Evolutionary conservation across 1,284 basidiomycete species (phyloP).

Genomic region (Apiotrichum akiyoshidainum): DNA sequence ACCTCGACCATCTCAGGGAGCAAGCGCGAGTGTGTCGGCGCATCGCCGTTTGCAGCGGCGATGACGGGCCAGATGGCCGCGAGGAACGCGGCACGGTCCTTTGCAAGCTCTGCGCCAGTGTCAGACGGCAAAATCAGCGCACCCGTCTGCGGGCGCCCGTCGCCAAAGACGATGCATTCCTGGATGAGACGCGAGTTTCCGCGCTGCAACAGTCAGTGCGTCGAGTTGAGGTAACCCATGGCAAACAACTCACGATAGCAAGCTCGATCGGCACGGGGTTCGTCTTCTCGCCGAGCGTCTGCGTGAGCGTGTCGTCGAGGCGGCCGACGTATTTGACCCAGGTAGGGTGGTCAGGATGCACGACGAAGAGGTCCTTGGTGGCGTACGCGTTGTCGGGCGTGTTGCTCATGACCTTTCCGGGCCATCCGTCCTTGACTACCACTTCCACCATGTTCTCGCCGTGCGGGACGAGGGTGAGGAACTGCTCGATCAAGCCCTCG

Average conservation of each 20-base stretch:
- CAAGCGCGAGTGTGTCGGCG: slow-evolving; percentile 59
- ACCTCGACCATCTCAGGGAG: slow-evolving; percentile 58
- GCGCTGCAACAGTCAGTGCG: slow-evolving; percentile 17
- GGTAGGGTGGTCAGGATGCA: slow-evolving; percentile 52
- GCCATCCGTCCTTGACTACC: slow-evolving; percentile 59
- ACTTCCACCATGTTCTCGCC: slow-evolving; percentile 56
- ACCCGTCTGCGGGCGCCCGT: slow-evolving; percentile 57
- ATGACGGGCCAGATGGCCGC: slow-evolving; percentile 56
- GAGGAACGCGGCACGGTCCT: slow-evolving; percentile 48
- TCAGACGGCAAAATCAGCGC: slow-evolving; percentile 60
- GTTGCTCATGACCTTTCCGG: slow-evolving; percentile 57
- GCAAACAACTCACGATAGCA: slow-evolving; percentile 36
- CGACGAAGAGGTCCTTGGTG: slow-evolving; percentile 60
- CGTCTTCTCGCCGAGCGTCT: slow-evolving; percentile 58
- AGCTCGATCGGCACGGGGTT: slow-evolving; percentile 55
- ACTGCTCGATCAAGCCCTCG: slow-evolving; percentile 51
- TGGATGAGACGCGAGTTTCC: slow-evolving; percentile 52
- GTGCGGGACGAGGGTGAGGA: slow-evolving; percentile 54
- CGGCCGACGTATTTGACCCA: slow-evolving; percentile 61
- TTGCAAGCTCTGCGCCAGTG: slow-evolving; percentile 49
- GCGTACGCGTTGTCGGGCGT: slow-evolving; percentile 60
- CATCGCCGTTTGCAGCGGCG: slow-evolving; percentile 56
- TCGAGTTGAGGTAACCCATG: background rate
- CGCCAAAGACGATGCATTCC: slow-evolving; percentile 62
- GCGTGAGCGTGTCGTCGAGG: slow-evolving; percentile 58